phyloP scores from a whole-genome alignment of 176 grass and related monocot species.

The Carex myosuroides region DNA sequence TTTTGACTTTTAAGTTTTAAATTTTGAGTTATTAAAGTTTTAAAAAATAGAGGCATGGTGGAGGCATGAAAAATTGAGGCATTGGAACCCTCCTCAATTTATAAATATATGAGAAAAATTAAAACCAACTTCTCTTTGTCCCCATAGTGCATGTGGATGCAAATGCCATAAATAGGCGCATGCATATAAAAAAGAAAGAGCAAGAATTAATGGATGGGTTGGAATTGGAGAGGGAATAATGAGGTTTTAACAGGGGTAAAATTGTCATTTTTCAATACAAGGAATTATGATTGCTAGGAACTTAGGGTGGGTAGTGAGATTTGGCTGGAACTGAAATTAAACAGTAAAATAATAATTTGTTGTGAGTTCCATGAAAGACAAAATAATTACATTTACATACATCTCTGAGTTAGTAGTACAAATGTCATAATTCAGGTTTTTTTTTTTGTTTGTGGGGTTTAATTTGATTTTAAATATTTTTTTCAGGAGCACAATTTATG shows the following conservation, averaged over 20 bases:
- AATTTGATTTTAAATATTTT: not conserved
- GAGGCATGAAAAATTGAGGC: too few relatives aligned
- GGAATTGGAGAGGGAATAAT: too few relatives aligned
- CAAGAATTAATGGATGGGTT: too few relatives aligned
- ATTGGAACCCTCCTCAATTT: too few relatives aligned
- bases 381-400: constrained; percentile 2
- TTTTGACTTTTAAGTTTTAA: too few relatives aligned
- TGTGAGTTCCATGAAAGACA: not conserved
- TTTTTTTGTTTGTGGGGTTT: not conserved
- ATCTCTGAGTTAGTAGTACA: not conserved
- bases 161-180: not conserved
- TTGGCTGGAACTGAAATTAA: not conserved
- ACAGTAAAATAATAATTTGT: not conserved
- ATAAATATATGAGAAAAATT: not conserved
- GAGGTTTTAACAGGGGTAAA: too few relatives aligned
- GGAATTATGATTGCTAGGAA: not conserved
- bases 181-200: too few relatives aligned
- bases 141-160: not conserved
- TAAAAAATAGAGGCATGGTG: too few relatives aligned
- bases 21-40: too few relatives aligned
- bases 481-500: too few relatives aligned
- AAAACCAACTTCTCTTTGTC: too few relatives aligned
- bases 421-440: not conserved
- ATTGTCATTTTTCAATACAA: too few relatives aligned
- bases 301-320: not conserved